Evolutionary conservation across 192 early-diverging fungal species (phyloP), one percentile per base, ranked within the genome.

Genomic region (Coemansia sp.): DNA sequence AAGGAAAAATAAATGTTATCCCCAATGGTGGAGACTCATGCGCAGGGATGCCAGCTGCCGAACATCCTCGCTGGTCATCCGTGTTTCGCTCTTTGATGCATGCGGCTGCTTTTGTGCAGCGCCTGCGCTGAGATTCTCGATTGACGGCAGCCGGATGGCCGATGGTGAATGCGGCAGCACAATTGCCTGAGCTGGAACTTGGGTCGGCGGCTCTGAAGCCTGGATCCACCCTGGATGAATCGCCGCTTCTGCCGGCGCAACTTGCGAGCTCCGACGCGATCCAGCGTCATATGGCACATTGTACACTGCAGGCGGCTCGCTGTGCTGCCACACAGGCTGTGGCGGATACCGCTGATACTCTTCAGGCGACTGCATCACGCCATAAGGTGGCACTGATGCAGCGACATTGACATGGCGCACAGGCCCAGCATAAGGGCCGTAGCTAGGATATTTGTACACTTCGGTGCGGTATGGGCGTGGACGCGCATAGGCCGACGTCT

Each of bases 1-100:
- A 56, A 54, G 24, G 15, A 12, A 27, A 56, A 56, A 56, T 56
- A 55, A 35, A 19, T 23, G 19, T 24, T 54, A 60, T 15, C 48
- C 32, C 53, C 45, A 69, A 32, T 69, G 66, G 54, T 77, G 69
- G 53, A 77, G 69, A 50, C 69, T 55, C 50, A 70, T 53, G 12
- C 76, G 66, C 47, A 79, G 48, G 24, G 76, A 68, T 10, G 76
- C 70, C 29, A 79, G 67, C 51, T 73, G 76, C 38, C 76, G 66
- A 64, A 73, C 66, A 27, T 79, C 76, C 48, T 79, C 76, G 58
- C 76, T 79, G 58, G 48, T 79, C 76, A 79, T 79, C 24, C 64
- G 73, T 10, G 64, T 21, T 5, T 54, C 55, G 17, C 54, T 24
- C 2, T 56, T 59, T 2, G 59, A 29, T 2, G 59, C 43, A 21